Conservation (phyloP, 140 eudicot species). For the Oenanthe javanica region DNA sequence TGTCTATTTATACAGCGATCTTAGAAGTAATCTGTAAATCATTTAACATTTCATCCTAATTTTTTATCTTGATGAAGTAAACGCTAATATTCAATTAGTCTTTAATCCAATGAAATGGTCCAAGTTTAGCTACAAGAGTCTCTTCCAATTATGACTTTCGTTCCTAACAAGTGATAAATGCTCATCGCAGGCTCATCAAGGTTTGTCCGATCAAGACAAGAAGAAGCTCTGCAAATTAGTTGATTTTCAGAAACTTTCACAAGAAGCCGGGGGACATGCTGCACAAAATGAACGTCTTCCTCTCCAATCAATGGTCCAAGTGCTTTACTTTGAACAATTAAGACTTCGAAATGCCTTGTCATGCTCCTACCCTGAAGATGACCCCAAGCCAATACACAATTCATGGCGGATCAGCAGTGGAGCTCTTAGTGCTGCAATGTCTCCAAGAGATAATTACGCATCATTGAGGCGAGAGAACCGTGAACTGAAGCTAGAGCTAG, state of each 20-base stretch:
- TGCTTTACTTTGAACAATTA: slow-evolving; percentile 80
- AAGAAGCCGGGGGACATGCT: slow-evolving; percentile 90
- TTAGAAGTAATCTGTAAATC: background rate
- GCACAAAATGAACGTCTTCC: slow-evolving; percentile 98
- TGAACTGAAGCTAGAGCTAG: slow-evolving; percentile 87
- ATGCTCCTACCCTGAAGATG: slow-evolving; percentile 63
- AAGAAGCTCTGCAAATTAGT: slow-evolving; percentile 74
- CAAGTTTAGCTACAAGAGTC: background rate
- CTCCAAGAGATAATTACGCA: slow-evolving; percentile 91
- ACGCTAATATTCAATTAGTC: background rate
- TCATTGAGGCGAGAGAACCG: slow-evolving; percentile 88
- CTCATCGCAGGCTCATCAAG: slow-evolving; percentile 80
- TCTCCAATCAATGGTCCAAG: slow-evolving; percentile 90
- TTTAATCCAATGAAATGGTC: background rate
- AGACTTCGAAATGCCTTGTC: slow-evolving; percentile 66
- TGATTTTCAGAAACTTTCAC: slow-evolving; percentile 89
- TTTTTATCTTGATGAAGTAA: background rate
- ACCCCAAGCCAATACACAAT: slow-evolving; percentile 63
- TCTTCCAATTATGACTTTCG: background rate
- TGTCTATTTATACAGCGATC: background rate
- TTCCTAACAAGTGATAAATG: background rate
- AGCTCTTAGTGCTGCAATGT: slow-evolving; percentile 97
- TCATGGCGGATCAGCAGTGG: slow-evolving; percentile 95
- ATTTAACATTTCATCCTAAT: background rate
- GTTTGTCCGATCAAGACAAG: slow-evolving; percentile 70